Base-by-base conservation (phyloP, 495 filamentous ascomycete genomes). In the Parathielavia hyrcaniae region DNA sequence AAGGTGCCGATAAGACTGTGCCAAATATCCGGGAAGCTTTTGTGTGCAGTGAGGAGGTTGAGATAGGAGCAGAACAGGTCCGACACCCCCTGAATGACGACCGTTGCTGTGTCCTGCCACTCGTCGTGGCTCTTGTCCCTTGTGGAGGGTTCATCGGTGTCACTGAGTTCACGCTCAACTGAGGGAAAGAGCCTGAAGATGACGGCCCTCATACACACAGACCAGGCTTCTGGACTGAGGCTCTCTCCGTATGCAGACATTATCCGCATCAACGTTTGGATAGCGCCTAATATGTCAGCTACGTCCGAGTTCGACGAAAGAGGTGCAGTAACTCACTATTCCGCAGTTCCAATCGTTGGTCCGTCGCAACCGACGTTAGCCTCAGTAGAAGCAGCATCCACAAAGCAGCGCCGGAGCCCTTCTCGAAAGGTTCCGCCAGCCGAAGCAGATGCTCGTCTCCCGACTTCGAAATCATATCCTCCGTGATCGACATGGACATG, bases 241-340 rank as follows among this genome's bases (percentile, higher is more conserved):
- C 86, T 84, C 63, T 92, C 88, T 30, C 88, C 91, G 58, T 91
- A 90, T 5, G 88, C 90, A 71, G 95, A 89, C 61, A 97, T 90
- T 51, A 97, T 97, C 39, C 91, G 80, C 54, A 97, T 81, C 16
- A 97, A 73, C 0, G 91, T 96, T 67, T 95, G 91, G 35, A 97
- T 84, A 7, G 91, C 88, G 57, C 79, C 78, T 82, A 50, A 7
- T 32, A 2, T 8, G 53, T 72, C 53, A 71, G 71, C 32, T n/a
- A 12, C 50, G 34, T 12, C 45, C 13, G 11, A n/a, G 58, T 4
- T n/a, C n/a, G n/a, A n/a, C 12, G 12, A 2, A 7, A 1, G n/a
- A 12, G 17, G 41, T 22, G 26, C 26, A 30, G 26, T 30, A 30
- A 64, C 77, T 66, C 69, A 79, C 90, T 91, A 64, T 97, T 95